Conservation (phyloP, 192 early-diverging fungal genomes). For the Geosiphon pyriformis region DNA sequence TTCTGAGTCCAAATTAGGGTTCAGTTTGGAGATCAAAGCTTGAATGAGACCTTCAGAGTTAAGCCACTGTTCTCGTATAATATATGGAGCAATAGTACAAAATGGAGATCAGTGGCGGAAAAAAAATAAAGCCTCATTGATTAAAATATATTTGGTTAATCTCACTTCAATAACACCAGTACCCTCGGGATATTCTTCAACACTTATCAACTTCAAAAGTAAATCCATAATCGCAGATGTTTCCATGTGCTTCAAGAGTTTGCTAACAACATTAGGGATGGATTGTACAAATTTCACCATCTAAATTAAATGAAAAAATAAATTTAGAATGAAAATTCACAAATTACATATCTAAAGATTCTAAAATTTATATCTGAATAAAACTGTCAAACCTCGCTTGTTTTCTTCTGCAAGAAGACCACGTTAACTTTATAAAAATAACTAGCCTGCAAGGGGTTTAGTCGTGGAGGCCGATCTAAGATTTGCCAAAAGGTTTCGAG, state of each 20-base stretch:
- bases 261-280: constrained; percentile 67
- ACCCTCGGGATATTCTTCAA: constrained; percentile 85
- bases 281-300: constrained; percentile 81
- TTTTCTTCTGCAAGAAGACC: constrained; percentile 84
- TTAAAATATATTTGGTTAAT: background rate
- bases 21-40: constrained; percentile 69
- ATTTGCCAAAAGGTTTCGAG: constrained; percentile 82
- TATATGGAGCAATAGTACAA: background rate
- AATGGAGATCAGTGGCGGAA: background rate
- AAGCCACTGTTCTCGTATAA: constrained; percentile 65
- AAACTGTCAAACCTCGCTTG: constrained; percentile 56
- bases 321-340: background rate
- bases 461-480: constrained; percentile 67
- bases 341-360: background rate
- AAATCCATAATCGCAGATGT: constrained; percentile 87
- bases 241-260: constrained; percentile 79
- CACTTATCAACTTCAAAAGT: constrained; percentile 85
- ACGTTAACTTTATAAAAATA: constrained; percentile 91
- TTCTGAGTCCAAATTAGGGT: constrained; percentile 76
- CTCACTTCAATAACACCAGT: constrained; percentile 76
- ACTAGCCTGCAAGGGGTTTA: constrained; percentile 78
- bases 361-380: background rate
- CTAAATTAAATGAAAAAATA: constrained; percentile 32
- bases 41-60: constrained; percentile 73
- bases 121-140: constrained; percentile 1